phyloP scores from a whole-genome alignment of 805 yeast species.

The Tetrapisispora fleetii region DNA sequence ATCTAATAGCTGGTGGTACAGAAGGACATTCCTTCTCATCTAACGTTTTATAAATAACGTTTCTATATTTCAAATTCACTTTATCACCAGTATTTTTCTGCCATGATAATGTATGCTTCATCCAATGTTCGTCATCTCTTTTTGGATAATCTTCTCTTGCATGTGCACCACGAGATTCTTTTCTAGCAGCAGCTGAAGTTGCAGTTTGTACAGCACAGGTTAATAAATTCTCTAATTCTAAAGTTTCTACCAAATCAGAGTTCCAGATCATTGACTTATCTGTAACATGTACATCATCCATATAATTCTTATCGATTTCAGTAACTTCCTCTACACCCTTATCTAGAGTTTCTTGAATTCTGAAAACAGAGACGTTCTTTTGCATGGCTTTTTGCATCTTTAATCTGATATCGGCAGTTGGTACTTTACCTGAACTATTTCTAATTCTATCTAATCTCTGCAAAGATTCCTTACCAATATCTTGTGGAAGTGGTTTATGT shows the following conservation, averaged over 20 bases:
- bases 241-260: slow-evolving; percentile 90
- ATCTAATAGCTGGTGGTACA: slow-evolving; percentile 95
- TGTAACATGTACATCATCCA: slow-evolving; percentile 64
- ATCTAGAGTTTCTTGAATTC: slow-evolving; percentile 85
- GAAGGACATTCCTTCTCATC: slow-evolving; percentile 89
- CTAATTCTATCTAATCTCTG: slow-evolving; percentile 84
- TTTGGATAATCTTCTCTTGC: slow-evolving; percentile 96
- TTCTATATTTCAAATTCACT: slow-evolving; percentile 74
- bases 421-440: slow-evolving; percentile 68
- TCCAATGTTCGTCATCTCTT: slow-evolving; percentile 95
- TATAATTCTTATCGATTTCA: slow-evolving; percentile 62
- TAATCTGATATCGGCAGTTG: slow-evolving; percentile 83
- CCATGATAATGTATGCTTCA: slow-evolving; percentile 95
- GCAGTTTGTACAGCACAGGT: slow-evolving; percentile 98
- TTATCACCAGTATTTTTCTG: slow-evolving; percentile 63
- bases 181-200: slow-evolving; percentile 84
- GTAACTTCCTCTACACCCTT: slow-evolving; percentile 78
- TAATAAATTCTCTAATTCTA: slow-evolving; percentile 90
- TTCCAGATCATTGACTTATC: slow-evolving; percentile 99
- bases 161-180: slow-evolving; percentile 98
- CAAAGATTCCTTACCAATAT: slow-evolving; percentile 80
- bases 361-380: slow-evolving; percentile 91
- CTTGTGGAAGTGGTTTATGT: slow-evolving; percentile 70
- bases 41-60: slow-evolving; percentile 71
- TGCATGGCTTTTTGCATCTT: slow-evolving; percentile 96